Evolutionary conservation across 352 stramenopile species (phyloP).

Genomic region (Phytophthora pinifolia): DNA sequence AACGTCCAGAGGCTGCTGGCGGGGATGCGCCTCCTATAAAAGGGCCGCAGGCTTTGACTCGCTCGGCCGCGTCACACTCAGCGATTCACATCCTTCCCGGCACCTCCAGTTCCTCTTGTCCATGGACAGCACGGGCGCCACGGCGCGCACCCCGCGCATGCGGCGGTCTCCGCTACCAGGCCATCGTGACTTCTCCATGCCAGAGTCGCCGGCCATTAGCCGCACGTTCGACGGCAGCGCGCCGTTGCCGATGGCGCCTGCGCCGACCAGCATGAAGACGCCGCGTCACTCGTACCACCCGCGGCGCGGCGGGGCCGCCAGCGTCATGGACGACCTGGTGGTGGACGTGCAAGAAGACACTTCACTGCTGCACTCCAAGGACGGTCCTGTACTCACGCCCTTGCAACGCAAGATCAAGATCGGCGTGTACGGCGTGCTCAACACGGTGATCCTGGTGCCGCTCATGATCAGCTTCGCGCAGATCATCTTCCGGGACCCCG

Average conservation of each 20-base stretch:
- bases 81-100: constrained; percentile 16
- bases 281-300: constrained; percentile 56
- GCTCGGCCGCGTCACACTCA: constrained; percentile 22
- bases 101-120: neutral
- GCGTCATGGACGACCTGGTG: constrained; percentile 29
- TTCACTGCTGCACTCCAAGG: constrained; percentile 16
- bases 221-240: constrained; percentile 43
- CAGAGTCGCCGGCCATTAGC: constrained; percentile 30
- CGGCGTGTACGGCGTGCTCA: constrained; percentile 89
- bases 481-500: constrained; percentile 94
- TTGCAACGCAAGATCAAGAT: constrained; percentile 55
- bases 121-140: constrained; percentile 86
- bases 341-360: constrained; percentile 31
- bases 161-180: constrained; percentile 35
- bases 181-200: constrained; percentile 20
- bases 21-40: constrained; percentile 1
- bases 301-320: constrained; percentile 14
- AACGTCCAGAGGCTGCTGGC: too few species aligned
- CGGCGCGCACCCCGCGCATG: constrained; percentile 60
- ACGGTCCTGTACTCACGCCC: constrained; percentile 19
- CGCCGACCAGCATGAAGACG: constrained; percentile 39
- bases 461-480: constrained; percentile 92
- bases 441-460: constrained; percentile 94
- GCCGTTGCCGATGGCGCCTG: constrained; percentile 20
- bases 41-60: constrained; percentile 12